Evolutionary conservation across 179 eudicot species (phyloP), one percentile per base, ranked within the genome.

Genomic region (Silene coronaria): DNA sequence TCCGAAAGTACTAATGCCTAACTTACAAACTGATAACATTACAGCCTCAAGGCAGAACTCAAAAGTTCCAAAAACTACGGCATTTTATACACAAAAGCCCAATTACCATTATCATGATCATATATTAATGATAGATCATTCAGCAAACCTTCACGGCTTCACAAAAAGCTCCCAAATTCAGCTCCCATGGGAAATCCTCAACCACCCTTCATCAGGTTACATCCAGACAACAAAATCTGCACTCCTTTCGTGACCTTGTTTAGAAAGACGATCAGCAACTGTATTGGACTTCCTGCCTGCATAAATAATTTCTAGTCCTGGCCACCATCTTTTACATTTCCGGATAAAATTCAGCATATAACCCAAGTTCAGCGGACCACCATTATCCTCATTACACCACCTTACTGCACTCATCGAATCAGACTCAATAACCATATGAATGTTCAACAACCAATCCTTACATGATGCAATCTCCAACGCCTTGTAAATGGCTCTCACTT

Each of bases 391-490:
- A 24, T 48, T 70, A n/a, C 73, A 70, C 73, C 73, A 70, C 19
- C 19, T 46, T 27, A 70, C 73, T 3, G 73, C 73, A 26, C 24
- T 70, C 73, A 70, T 48, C 13, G 73, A 70, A 48, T 70, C 73
- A 23, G 73, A 70, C 73, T 48, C 73, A 26, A 70, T 48, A 3
- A 70, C 21, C 61, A 70, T 48, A 3, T 48, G 46, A 13, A 46
- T n/a, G 5, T 11, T 5, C 6, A 46, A 70, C 73, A 70, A 0
- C 57, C 72, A 42, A 12, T 46, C 73, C 30, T 70, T 70, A 26
- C 32, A 24, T 13, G 60, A 70, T 0, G 73, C 60, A 7, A 70
- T 24, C 60, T 70, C 73, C 60, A 70, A 70, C 22, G 73, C 59
- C 73, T 48, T 70, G 60, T 70, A 70, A 3, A 70, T 70, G 22